Base-by-base conservation (phyloP, 176 grass and related monocot species). In the Pontederia crassipes region DNA sequence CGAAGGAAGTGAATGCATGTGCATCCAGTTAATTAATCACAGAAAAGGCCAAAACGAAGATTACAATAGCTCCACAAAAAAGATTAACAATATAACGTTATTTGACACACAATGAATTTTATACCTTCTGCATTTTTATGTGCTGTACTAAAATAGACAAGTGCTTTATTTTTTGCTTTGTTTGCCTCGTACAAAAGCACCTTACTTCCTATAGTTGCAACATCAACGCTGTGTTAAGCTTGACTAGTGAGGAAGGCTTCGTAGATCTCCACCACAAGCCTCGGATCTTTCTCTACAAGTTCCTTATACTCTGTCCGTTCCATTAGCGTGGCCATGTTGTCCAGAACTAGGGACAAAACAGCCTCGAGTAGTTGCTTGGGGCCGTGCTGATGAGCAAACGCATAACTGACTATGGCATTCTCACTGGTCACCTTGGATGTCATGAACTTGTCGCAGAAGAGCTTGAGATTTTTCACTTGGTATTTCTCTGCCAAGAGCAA, bases 401-500 rank as follows among this genome's bases (percentile, higher is more conserved):
- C 83, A 49, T 90, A 96, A 68, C 76, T 71, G 0, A 47, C 9
- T 46, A 96, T 82, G 35, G 92, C 92, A 27, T 82, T 96, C 5
- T 96, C 87, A 1, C 73, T 68, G 66, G 75, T 96, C 71, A 96
- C 87, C 72, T 87, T 96, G 45, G 87, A 90, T 64, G 83, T 83
- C 69, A 96, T 73, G 67, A 87, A 96, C 73, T 84, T 96, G 49
- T 90, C 92, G 1, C 87, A 96, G 71, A 69, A 85, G 17, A 70
- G 28, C 81, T 96, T 96, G 46, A 90, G 70, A 52, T 96, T 83
- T 48, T 90, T 90, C 11, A 96, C 83, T 78, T 96, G 86, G 1
- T 96, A 96, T 61, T 96, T 96, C 55, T 96, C 92, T 55, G 92
- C 80, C 56, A 96, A 77, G 26, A 90, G 74, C 62, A 96, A 71